These are phyloP conservation scores for Stenocarpella maydis DNA, from an alignment of 2,329 filamentous ascomycete genomes.

Conservation along the genomic window DNA sequence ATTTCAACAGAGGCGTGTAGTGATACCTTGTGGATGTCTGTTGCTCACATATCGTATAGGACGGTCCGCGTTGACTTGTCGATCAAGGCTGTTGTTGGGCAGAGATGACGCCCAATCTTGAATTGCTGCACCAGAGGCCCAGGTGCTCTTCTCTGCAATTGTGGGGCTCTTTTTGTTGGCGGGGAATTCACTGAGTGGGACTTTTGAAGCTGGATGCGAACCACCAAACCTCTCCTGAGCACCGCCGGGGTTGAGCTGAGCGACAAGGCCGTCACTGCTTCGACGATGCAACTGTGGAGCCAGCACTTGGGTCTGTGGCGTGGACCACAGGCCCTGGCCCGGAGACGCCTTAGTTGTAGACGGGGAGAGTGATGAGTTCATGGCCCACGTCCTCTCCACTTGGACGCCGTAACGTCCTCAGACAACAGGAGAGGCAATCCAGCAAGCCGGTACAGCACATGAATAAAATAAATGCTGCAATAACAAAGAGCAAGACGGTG, in stretches of 20 bases:
- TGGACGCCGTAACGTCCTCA: background rate
- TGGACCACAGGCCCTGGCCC: background rate
- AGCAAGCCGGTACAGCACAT: too few relatives aligned
- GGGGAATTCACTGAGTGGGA: background rate
- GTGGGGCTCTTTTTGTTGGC: background rate
- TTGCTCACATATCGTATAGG: too few relatives aligned
- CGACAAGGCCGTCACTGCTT: background rate
- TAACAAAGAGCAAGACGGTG: background rate
- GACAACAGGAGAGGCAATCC: background rate
- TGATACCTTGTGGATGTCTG: background rate
- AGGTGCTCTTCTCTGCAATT: background rate
- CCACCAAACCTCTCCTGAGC: too few relatives aligned
- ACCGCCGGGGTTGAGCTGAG: too few relatives aligned
- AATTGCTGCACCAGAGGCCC: background rate
- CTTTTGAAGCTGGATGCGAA: too few relatives aligned
- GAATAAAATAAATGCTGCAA: too few relatives aligned
- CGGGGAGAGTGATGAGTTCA: background rate
- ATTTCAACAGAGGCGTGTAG: rapidly evolving
- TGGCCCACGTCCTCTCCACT: background rate
- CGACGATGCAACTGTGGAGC: background rate
- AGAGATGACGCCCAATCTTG: conserved; percentile 19
- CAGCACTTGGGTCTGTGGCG: background rate
- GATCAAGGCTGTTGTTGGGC: background rate
- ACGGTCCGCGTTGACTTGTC: rapidly evolving
- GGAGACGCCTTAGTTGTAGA: background rate